Evolutionary conservation across 129 eudicot species (phyloP), one percentile per base, ranked within the genome.

Genomic region (Centrapalus pauciflorus): DNA sequence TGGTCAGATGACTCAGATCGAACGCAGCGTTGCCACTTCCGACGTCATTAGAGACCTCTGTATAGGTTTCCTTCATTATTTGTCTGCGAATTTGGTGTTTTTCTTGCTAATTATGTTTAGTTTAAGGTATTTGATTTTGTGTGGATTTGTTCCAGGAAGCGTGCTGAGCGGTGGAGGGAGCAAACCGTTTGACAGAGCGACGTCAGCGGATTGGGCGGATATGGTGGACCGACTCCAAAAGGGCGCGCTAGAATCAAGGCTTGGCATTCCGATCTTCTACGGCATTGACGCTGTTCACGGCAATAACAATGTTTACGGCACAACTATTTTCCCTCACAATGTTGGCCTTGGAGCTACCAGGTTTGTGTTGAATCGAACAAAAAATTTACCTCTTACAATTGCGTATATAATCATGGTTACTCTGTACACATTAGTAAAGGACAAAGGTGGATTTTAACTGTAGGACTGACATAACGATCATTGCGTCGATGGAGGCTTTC

Each of bases 251-350:
- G 86, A 76, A 7, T 74, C 96, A 10, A 72, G 96, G 55, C 90
- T 92, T 1, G 95, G 95, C 2, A 92, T 92, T 72, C 98, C 98
- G 9, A 67, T 92, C 35, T 74, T 92, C 28, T 92, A 92, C 21
- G 98, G 90, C 1, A 71, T 76, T 73, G 98, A 92, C 73, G 96
- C 91, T 23, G 91, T 92, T 80, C 98, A 92, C 61, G 98, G 98
- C 3, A 85, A 92, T 74, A 85, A 81, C 67, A 92, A 82, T 69
- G 96, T 83, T 5, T 88, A 85, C 32, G 95, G 95, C 27, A 79
- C 95, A 23, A 92, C 98, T 25, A 51, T 92, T 56, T 92, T 92
- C 40, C 98, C 96, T 66, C 96, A 88, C 67, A 92, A 92, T 77
- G 76, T 92, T 41, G 93, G 90, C 61, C 87, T 85, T 49, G 96